Evolutionary conservation across 2,329 filamentous ascomycete genomes (phyloP), one percentile per base, ranked within the genome.

Genomic region (Aureobasidium lini): DNA sequence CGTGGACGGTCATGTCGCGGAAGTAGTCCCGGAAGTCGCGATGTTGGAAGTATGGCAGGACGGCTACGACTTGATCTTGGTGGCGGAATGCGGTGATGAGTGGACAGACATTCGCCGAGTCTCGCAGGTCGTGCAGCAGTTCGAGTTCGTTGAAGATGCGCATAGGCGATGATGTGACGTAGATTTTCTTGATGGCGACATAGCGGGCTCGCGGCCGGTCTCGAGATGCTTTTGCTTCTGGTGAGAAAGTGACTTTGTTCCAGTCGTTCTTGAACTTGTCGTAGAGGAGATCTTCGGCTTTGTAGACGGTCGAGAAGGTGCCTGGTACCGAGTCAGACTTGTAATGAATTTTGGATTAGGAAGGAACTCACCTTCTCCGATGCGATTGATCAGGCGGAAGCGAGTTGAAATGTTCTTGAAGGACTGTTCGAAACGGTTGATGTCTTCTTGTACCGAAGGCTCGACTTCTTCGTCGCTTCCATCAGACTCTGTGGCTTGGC

Each of bases 111-210:
- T 90, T 90, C 40, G 84, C 81, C 61, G 88, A 95, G 60, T 88
- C 84, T 52, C 88, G 84, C 8, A 99, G 82, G 70, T 96, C 91
- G 70, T 95, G 85, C 23, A 99, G 83, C 23, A 99, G 81, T 67
- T 97, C 93, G 16, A 99, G 85, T 74, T 99, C 94, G 75, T 99
- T 99, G 70, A 95, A 84, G 66, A 99, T 97, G 47, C 94, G 89
- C 31, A 86, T 81, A 0, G 94, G 94, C 65, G 91, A 96, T 63
- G 92, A 96, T 0, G 95, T 99, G 64, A 97, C 94, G 73, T 99
- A 99, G 66, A 99, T 99, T 77, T 99, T 99, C 77, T 99, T 99
- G 74, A 99, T 89, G 18, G 95, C 94, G 63, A 99, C 95, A 69
- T 87, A 97, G 70, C 88, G 89, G 28, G 87, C 79, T 65, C 77